These are phyloP conservation scores for Miscanthus lutarioriparius DNA, from an alignment of 176 grass and related monocot species.

Conservation along the genomic window DNA sequence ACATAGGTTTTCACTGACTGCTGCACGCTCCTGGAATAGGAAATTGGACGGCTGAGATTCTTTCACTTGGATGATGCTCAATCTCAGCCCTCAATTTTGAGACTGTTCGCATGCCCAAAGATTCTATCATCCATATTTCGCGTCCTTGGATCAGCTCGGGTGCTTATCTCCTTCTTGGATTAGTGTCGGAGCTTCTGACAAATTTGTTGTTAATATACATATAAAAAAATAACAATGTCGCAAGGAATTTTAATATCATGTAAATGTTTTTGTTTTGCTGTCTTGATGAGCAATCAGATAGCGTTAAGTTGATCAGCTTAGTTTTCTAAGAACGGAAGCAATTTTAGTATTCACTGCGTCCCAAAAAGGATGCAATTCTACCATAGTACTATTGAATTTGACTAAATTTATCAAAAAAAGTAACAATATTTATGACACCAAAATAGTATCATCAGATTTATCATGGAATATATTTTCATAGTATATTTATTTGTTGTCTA, in stretches of 20 bases:
- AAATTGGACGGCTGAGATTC: conserved; percentile 22
- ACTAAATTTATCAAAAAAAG: not conserved
- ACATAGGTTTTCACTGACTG: conserved; percentile 32
- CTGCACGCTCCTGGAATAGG: not conserved
- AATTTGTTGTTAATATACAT: not conserved
- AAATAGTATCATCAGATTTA: not conserved
- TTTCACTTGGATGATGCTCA: not conserved
- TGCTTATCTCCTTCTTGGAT: not conserved
- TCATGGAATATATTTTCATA: not conserved
- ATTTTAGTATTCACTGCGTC: not conserved
- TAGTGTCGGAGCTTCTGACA: not conserved
- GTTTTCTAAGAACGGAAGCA: not conserved
- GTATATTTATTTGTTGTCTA: not conserved
- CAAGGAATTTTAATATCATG: not conserved
- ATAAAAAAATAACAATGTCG: not conserved
- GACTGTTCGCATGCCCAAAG: not conserved
- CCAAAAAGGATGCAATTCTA: not conserved
- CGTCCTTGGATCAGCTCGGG: not conserved
- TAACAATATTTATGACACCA: not conserved
- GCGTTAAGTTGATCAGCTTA: not conserved
- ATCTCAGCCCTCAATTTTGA: not conserved
- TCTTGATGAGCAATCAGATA: not conserved
- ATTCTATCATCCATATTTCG: not conserved
- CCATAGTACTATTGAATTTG: not conserved
- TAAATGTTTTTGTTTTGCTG: not conserved